Percentiles rank a stretch among this genome's conserved stretches.
These are phyloP conservation scores for Xylaria castorea DNA, from an alignment of 495 filamentous ascomycete genomes.

Conservation along the genomic window DNA sequence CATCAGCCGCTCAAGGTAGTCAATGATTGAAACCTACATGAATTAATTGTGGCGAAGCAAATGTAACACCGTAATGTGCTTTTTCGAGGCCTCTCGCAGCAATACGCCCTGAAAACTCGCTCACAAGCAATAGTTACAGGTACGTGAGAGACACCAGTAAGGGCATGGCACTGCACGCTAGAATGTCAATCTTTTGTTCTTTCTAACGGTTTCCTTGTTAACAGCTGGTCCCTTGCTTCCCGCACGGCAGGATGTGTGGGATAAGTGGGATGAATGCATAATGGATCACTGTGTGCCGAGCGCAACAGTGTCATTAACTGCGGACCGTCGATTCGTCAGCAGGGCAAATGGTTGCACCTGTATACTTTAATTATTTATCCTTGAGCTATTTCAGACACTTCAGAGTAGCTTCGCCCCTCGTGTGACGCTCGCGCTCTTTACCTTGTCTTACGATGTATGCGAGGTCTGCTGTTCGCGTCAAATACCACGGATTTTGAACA, in stretches of 20 bases:
- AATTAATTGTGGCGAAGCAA: conserved; percentile 25
- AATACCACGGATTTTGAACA: too few relatives aligned
- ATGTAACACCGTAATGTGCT: conserved; percentile 9
- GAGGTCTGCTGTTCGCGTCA: neutral
- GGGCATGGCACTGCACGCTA: neutral
- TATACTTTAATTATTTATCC: neutral
- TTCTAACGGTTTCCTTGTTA: neutral
- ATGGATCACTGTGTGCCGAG: conserved; percentile 7
- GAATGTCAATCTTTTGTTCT: neutral
- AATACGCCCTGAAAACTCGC: neutral
- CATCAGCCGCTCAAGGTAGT: conserved; percentile 5
- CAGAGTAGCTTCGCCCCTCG: conserved; percentile 2
- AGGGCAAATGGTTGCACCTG: neutral
- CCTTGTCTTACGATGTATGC: conserved; percentile 1
- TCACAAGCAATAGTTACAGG: neutral
- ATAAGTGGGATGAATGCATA: conserved; percentile 22
- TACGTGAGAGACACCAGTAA: neutral
- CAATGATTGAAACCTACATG: neutral
- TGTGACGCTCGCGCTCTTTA: neutral
- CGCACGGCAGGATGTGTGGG: conserved; percentile 26
- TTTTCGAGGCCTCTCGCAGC: neutral
- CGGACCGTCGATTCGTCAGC: conserved; percentile 10
- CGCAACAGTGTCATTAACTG: neutral
- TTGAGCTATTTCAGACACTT: conserved; percentile 9
- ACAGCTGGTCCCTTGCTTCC: conserved; percentile 20